Conservation (phyloP, 2,329 filamentous ascomycete species). For the Fusarium kyushuense region DNA sequence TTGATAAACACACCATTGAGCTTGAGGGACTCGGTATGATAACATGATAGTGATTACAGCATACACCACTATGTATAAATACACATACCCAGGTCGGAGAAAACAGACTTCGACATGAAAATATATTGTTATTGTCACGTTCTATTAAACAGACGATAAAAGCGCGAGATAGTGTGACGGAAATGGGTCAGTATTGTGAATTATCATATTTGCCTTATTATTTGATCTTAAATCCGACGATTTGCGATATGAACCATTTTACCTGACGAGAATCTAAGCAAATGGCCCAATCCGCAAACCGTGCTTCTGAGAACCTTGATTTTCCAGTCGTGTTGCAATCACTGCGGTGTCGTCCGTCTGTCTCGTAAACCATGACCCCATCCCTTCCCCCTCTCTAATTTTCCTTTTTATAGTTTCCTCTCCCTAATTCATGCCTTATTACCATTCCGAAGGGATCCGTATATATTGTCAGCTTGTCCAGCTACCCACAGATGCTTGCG, state of each 20-base stretch:
- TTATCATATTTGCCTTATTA: slow-evolving; percentile 21
- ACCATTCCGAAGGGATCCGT: slow-evolving; percentile 13
- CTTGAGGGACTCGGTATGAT: neutral
- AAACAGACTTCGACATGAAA: neutral
- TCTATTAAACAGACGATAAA: neutral
- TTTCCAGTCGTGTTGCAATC: slow-evolving; percentile 25
- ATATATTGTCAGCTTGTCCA: slow-evolving; percentile 8
- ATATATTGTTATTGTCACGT: neutral
- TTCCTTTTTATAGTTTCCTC: slow-evolving; percentile 15
- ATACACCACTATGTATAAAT: slow-evolving; percentile 6
- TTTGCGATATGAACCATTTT: slow-evolving; percentile 1
- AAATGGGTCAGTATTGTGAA: neutral
- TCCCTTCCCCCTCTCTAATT: slow-evolving; percentile 2
- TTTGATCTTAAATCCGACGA: slow-evolving; percentile 32
- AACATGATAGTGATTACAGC: slow-evolving; percentile 5
- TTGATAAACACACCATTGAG: neutral
- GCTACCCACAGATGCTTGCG: slow-evolving; percentile 17
- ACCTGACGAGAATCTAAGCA: slow-evolving; percentile 15
- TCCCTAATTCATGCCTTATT: slow-evolving; percentile 23
- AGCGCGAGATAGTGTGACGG: neutral
- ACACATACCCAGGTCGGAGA: neutral
- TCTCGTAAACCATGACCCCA: slow-evolving; percentile 27
- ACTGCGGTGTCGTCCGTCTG: slow-evolving; percentile 28
- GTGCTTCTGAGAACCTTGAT: neutral
- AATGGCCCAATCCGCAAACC: slow-evolving; percentile 3